phyloP scores from a whole-genome alignment of 345 rosid species.

The Aquilaria malaccensis region DNA sequence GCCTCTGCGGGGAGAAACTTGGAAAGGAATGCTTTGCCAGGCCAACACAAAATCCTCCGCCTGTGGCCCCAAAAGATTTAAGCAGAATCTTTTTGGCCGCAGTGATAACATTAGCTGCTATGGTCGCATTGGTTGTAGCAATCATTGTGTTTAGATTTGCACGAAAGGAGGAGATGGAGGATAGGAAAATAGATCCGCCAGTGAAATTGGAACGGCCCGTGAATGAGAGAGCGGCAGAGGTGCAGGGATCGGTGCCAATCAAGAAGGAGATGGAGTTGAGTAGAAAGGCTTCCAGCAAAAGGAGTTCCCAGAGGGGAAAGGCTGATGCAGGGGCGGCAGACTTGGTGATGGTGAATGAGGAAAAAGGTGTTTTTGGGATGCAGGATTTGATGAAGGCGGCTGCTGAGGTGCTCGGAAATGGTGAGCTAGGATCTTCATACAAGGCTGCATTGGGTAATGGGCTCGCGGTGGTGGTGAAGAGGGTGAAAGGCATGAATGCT shows the following conservation, averaged over 20 bases:
- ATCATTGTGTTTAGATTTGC: conserved; percentile 18
- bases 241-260: conserved; percentile 16
- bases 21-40: conserved; percentile 23
- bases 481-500: conserved; percentile 46
- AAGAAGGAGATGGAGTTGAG: conserved; percentile 12
- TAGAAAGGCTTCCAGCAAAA: conserved; percentile 15
- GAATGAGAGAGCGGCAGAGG: conserved; percentile 17
- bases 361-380: conserved; percentile 49
- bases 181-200: conserved; percentile 4
- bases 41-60: background rate
- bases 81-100: conserved; percentile 16
- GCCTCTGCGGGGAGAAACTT: conserved; percentile 38
- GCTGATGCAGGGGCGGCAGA: conserved; percentile 13
- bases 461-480: conserved; percentile 49
- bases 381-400: conserved; percentile 62
- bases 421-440: conserved; percentile 46
- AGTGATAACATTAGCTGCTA: conserved; percentile 20
- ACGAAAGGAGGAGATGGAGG: conserved; percentile 13
- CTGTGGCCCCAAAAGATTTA: background rate
- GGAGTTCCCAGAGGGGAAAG: conserved; percentile 2
- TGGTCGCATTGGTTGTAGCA: conserved; percentile 20
- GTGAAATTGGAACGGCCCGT: conserved; percentile 14
- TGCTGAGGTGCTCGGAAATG: conserved; percentile 65
- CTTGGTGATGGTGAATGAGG: conserved; percentile 41
- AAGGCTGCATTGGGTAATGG: conserved; percentile 46